Conservation (phyloP, 768 basidiomycete species). For the Rhodosporidiobolus odoratus region DNA sequence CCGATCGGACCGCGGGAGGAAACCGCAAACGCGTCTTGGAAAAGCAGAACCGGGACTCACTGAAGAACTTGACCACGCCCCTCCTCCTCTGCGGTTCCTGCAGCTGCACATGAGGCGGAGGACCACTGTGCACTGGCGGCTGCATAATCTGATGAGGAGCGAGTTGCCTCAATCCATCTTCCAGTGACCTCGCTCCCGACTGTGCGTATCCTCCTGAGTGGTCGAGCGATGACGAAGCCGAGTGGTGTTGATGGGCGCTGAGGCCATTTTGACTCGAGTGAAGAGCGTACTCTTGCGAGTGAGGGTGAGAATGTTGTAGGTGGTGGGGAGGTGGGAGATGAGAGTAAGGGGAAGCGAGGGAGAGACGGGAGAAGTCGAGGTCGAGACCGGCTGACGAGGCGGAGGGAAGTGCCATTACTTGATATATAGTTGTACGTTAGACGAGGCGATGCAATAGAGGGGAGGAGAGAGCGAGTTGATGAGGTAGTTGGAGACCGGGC, state of each 20-base stretch:
- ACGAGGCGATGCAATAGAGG: not conserved
- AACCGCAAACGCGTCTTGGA: not conserved
- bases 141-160: conserved; percentile 36
- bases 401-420: no score
- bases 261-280: not conserved
- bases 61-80: conserved; percentile 38
- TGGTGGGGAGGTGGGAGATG: not conserved
- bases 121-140: conserved; percentile 27
- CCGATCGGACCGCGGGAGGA: not conserved
- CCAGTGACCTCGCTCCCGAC: no score
- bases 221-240: not conserved
- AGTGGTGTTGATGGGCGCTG: not conserved
- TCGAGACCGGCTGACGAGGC: no score
- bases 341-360: not conserved
- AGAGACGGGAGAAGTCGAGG: not conserved
- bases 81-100: conserved; percentile 32
- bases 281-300: not conserved
- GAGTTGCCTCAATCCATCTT: no score
- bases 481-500: no score
- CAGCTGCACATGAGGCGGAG: conserved; percentile 30
- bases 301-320: not conserved
- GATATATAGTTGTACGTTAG: not conserved
- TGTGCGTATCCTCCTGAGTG: no score
- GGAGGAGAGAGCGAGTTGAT: not conserved
- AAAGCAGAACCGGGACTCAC: conserved; percentile 1